phyloP scores from a whole-genome alignment of 768 basidiomycete genomes.

The Rhizopogon vinicolor region DNA sequence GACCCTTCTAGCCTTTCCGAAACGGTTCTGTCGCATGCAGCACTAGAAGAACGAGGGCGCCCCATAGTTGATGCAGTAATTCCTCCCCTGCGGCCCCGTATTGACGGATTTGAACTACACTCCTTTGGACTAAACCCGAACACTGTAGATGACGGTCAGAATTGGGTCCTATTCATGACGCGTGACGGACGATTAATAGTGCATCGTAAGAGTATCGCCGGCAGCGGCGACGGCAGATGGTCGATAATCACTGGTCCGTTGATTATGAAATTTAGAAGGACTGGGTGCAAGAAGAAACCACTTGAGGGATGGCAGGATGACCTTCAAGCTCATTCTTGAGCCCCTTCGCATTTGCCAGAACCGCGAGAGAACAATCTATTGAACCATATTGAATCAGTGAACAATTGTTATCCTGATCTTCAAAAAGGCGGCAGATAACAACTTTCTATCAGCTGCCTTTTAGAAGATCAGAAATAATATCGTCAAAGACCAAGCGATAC shows the following conservation, averaged over 20 bases:
- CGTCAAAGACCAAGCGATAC: too few species aligned
- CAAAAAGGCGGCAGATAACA: background rate
- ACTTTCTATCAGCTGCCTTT: background rate
- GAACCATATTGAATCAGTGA: too few species aligned
- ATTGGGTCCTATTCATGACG: too few species aligned
- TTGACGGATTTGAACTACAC: background rate
- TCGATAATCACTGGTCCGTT: too few species aligned
- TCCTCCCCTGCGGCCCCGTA: background rate
- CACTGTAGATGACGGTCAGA: too few species aligned
- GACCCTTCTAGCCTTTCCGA: too few species aligned
- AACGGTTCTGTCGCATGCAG: too few species aligned
- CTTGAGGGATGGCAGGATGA: constrained; percentile 9
- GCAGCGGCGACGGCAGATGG: too few species aligned
- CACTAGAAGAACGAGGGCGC: constrained; percentile 19
- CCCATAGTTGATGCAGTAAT: constrained; percentile 22
- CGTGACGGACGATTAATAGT: too few species aligned
- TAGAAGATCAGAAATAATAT: background rate
- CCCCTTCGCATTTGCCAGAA: background rate
- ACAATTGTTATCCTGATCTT: background rate
- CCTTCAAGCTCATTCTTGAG: background rate
- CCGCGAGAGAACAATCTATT: background rate
- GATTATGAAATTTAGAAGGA: too few species aligned
- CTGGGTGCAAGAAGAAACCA: too few species aligned
- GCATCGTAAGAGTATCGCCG: too few species aligned
- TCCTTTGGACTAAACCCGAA: background rate